Evolutionary conservation across 371 early-diverging fungal species (phyloP), one percentile per base, ranked within the genome.

Genomic region (Coelomomyces lativittatus): DNA sequence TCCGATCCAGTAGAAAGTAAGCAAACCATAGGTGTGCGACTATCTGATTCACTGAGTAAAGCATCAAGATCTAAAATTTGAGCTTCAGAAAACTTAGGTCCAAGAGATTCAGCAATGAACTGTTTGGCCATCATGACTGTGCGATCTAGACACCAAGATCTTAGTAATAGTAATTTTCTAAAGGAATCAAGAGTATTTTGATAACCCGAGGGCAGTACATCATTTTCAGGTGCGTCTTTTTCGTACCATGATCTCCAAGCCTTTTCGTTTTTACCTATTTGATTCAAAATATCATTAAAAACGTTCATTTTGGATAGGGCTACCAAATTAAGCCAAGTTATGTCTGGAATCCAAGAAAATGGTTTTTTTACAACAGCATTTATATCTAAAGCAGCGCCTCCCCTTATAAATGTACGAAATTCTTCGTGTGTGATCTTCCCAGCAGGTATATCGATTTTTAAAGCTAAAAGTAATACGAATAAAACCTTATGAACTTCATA

Each of bases 331-430:
- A 74, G 56, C 77, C 77, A 77, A 0, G 72, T 74, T 54, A 67
- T 65, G 46, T 77, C 77, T 7, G 70, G 66, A 48, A 77, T 74
- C 77, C 77, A 77, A 55, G 58, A 59, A 56, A 71, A 77, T 5
- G 74, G 74, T 48, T 77, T 77, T 54, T 74, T 74, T 27, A 58
- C 61, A 1, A 71, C 72, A 10, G 61, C 55, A 44, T 76, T 73
- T 54, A 73, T 76, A 49, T 77, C 74, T 39, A 77, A 51, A 23
- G 70, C 72, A 6, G 69, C 70, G 31, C 77, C 77, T 17, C 74
- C 77, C 47, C 66, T 62, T 44, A 77, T 67, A 19, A 76, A 54
- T 52, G 63, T 71, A 10, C 70, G 61, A 59, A 74, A 77, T 50
- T 77, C 77, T 25, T 77, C 74, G 44, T 64, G 60, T 10, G 62